Conservation (phyloP, 257 asterid genomes). For the Osmanthus fragrans region DNA sequence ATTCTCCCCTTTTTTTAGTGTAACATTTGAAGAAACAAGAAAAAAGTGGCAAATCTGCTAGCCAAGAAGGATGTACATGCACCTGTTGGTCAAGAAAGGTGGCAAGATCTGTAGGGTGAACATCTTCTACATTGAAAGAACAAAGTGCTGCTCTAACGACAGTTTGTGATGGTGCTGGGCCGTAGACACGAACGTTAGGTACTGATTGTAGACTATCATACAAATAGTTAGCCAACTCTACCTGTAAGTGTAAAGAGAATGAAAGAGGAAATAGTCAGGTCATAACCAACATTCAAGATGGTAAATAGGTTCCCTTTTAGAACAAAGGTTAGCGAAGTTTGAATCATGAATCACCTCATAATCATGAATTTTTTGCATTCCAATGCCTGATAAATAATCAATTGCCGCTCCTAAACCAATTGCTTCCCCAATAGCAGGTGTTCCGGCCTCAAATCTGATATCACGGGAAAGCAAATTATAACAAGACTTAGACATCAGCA, state of each 20-base stretch:
- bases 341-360: constrained; percentile 63
- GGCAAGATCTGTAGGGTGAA: constrained; percentile 88
- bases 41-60: background rate
- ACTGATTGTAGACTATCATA: constrained; percentile 55
- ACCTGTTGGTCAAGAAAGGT: constrained; percentile 91
- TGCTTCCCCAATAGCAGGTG: constrained; percentile 95
- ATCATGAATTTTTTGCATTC: constrained; percentile 88
- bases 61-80: background rate
- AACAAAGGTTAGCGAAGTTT: background rate
- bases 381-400: constrained; percentile 79
- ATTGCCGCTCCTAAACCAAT: constrained; percentile 91
- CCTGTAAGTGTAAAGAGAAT: constrained; percentile 38
- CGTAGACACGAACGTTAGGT: constrained; percentile 68
- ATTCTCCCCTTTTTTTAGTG: background rate
- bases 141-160: constrained; percentile 79
- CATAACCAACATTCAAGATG: background rate
- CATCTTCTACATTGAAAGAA: constrained; percentile 79
- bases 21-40: background rate
- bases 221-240: constrained; percentile 65
- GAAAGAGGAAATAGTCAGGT: background rate
- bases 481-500: constrained; percentile 12
- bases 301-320: background rate
- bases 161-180: constrained; percentile 74
- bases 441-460: constrained; percentile 93
- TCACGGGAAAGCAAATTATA: constrained; percentile 15